Percentiles rank a stretch among this genome's conserved stretches.
Evolutionary conservation across 345 rosid genomes (phyloP).

Genomic region (Populus deltoides): DNA sequence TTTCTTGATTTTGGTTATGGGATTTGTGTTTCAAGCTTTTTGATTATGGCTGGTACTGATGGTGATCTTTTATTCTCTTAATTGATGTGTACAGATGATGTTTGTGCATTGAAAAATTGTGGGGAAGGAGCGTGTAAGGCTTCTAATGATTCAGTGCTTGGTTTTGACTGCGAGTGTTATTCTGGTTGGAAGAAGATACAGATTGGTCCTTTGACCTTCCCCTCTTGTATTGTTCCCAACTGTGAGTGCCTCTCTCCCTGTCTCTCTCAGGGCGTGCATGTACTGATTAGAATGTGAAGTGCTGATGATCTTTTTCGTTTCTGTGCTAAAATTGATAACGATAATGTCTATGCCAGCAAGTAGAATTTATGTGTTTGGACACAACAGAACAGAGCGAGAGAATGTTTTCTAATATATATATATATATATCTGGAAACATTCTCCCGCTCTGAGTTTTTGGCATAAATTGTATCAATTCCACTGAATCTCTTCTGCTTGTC

Average conservation of each 20-base stretch:
- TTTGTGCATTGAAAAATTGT: conserved; percentile 23
- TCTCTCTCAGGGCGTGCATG: not conserved
- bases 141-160: not conserved
- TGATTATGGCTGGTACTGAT: not conserved
- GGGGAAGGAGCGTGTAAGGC: conserved; percentile 39
- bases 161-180: conserved; percentile 41
- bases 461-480: too few species aligned
- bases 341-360: not conserved
- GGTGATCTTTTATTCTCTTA: not conserved
- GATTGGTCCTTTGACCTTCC: conserved; percentile 29
- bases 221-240: conserved; percentile 45
- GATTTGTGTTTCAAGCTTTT: not conserved
- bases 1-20: not conserved
- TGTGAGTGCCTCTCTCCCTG: conserved; percentile 27
- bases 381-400: too few species aligned
- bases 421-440: too few species aligned
- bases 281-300: not conserved
- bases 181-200: conserved; percentile 49
- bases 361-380: not conserved
- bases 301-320: not conserved
- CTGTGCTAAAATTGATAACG: not conserved
- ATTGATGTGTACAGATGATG: conserved; percentile 9
- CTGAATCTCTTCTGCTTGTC: too few species aligned
- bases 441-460: too few species aligned
- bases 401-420: too few species aligned